phyloP scores from a whole-genome alignment of 2,329 filamentous ascomycete species.

The Penicillium sp. region DNA sequence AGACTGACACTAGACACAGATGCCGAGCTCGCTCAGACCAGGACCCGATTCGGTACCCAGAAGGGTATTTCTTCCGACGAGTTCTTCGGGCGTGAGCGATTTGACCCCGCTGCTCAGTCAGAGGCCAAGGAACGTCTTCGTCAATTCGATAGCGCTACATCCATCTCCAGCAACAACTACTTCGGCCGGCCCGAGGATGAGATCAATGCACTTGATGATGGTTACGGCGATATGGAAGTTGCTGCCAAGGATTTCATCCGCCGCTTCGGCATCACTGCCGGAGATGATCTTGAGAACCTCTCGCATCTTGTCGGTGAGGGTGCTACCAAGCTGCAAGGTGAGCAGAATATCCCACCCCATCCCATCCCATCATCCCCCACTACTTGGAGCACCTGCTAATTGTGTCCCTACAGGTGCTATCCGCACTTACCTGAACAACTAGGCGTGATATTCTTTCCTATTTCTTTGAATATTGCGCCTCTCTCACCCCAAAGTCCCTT shows the following conservation, averaged over 20 bases:
- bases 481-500: conserved; percentile 18
- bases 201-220: conserved; percentile 63
- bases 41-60: conserved; percentile 84
- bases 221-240: conserved; percentile 86
- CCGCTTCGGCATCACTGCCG: conserved; percentile 91
- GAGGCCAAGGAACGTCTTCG: conserved; percentile 87
- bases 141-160: conserved; percentile 87
- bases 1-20: conserved; percentile 42
- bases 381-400: conserved; percentile 9
- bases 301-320: conserved; percentile 82
- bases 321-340: conserved; percentile 77
- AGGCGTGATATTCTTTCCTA: conserved; percentile 19
- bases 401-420: conserved; percentile 42
- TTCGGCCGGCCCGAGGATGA: conserved; percentile 92
- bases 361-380: neutral
- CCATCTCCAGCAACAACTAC: conserved; percentile 96
- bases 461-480: conserved; percentile 9
- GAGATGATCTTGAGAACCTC: conserved; percentile 92
- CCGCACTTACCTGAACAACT: conserved; percentile 52
- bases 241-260: conserved; percentile 95
- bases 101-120: conserved; percentile 74
- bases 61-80: conserved; percentile 98
- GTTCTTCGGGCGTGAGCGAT: conserved; percentile 90
- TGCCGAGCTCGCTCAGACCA: conserved; percentile 80
- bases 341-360: conserved; percentile 10